phyloP scores from a whole-genome alignment of 495 filamentous ascomycete species.

The Immersiella caudata region DNA sequence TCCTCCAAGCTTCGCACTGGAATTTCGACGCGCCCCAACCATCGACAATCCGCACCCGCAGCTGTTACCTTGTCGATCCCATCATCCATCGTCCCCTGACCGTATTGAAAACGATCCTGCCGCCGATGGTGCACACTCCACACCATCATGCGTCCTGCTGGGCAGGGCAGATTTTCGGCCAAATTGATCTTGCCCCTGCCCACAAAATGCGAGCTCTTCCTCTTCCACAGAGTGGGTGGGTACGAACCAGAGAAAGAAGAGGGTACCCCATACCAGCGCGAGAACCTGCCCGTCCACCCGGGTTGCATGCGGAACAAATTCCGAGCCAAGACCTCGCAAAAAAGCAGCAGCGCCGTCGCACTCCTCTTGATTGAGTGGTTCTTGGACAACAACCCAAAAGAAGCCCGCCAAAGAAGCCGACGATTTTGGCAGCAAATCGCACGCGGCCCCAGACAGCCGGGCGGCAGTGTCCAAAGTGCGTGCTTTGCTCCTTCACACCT shows the following conservation, averaged over 20 bases:
- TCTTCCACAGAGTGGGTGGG: too few relatives aligned
- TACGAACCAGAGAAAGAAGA: neutral
- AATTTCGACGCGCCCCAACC: neutral
- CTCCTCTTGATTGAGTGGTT: neutral
- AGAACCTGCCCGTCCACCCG: neutral
- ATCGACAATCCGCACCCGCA: neutral
- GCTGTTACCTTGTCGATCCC: neutral
- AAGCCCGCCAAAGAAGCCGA: neutral
- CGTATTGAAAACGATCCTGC: neutral
- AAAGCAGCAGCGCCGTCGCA: neutral
- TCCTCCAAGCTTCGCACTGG: neutral
- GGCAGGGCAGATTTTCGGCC: neutral
- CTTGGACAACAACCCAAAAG: neutral
- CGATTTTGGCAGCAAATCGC: neutral
- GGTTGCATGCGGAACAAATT: neutral
- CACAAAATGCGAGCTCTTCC: too few relatives aligned
- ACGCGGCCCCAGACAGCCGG: neutral
- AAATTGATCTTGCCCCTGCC: neutral
- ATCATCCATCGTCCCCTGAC: neutral
- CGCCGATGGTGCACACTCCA: neutral
- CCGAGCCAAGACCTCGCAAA: neutral
- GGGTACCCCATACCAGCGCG: neutral
- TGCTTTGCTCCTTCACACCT: neutral
- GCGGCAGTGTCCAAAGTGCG: neutral
- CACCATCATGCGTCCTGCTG: neutral